Evolutionary conservation across 768 basidiomycete genomes (phyloP), one percentile per base, ranked within the genome.

Genomic region (Lactarius quietus): DNA sequence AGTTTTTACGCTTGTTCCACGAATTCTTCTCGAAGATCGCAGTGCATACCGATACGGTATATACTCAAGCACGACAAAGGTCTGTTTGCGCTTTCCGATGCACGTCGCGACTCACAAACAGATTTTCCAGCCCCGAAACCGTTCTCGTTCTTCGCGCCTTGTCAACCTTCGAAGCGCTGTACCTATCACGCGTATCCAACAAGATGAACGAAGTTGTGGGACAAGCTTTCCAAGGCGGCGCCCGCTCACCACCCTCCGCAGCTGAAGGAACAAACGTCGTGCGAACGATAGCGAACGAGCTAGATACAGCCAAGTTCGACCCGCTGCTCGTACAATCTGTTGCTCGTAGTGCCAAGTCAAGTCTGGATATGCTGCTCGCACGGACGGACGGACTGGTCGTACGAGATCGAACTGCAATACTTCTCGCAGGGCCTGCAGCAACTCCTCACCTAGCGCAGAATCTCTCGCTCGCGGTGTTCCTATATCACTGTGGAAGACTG

Each of bases 1-100:
- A 85, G 57, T 80, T 99, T 3, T 75, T 99, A 10, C 84, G 97
- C 12, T 82, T 98, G 2, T 95, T 99, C 77, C 97, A 99, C 62
- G 94, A 95, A 45, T 97, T 99, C 78, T 99, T 99, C 74, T 86
- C 90, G 35, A 95, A 95, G 74, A 93, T 98, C 59, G 87, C 93
- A 3, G 90, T 96, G 14, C 92, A 98, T 73, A 97, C 97, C 1
- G 96, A 98, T 72, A 98, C 97, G 0, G 79, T 92, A 7, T 98
- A 98, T 74, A 88, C 86, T 0, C 85, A 88, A 59, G 81, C 84
- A 0, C 83, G 90, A 57, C 97, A 99, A 77, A 94, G 92, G 93
- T 92, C 20, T 12, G 66, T n/a, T 23, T 17, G 31, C 28, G 39
- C 57, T 51, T 61, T 53, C 35, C 57, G 36, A 29, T 66, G 17